These are phyloP conservation scores for Xerophyta viscosa DNA, from an alignment of 106 monocot species.

Conservation along the genomic window DNA sequence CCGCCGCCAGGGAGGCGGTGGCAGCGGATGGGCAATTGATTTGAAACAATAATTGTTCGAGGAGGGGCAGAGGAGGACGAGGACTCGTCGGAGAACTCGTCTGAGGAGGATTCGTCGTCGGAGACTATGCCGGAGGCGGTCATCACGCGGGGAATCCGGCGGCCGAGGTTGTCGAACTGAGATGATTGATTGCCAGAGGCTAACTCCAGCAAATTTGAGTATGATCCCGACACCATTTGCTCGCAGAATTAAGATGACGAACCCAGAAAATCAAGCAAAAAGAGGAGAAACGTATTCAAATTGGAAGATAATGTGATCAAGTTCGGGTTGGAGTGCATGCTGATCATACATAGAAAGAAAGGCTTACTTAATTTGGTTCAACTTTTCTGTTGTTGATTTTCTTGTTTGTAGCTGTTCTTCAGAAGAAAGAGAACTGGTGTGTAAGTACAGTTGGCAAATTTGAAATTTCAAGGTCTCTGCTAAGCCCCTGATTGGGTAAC, in stretches of 20 bases:
- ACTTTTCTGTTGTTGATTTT: too few species aligned
- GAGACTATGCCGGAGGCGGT: slow-evolving; percentile 51
- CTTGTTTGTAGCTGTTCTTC: too few species aligned
- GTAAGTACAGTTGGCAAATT: not conserved
- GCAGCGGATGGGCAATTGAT: slow-evolving; percentile 57
- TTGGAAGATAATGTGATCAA: too few species aligned
- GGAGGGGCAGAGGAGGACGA: slow-evolving; percentile 26
- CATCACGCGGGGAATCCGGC: slow-evolving; percentile 48
- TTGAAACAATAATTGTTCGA: slow-evolving; percentile 56
- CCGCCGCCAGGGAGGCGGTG: slow-evolving; percentile 12
- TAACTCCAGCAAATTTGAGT: slow-evolving; percentile 58
- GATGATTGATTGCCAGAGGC: slow-evolving; percentile 48
- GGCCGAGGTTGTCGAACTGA: slow-evolving; percentile 21
- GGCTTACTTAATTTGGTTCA: too few species aligned
- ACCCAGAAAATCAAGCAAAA: not conserved
- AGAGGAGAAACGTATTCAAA: not conserved
- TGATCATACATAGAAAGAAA: too few species aligned
- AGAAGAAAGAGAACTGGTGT: too few species aligned
- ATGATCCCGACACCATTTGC: slow-evolving; percentile 61
- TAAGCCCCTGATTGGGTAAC: too few species aligned
- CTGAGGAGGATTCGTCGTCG: slow-evolving; percentile 24
- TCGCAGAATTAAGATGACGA: not conserved
- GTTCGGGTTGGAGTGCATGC: too few species aligned
- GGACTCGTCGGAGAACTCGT: slow-evolving; percentile 14
- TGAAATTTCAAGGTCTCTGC: too few species aligned